These are phyloP conservation scores for Haplosporangium sp. DNA, from an alignment of 371 early-diverging fungal species.

Conservation along the genomic window DNA sequence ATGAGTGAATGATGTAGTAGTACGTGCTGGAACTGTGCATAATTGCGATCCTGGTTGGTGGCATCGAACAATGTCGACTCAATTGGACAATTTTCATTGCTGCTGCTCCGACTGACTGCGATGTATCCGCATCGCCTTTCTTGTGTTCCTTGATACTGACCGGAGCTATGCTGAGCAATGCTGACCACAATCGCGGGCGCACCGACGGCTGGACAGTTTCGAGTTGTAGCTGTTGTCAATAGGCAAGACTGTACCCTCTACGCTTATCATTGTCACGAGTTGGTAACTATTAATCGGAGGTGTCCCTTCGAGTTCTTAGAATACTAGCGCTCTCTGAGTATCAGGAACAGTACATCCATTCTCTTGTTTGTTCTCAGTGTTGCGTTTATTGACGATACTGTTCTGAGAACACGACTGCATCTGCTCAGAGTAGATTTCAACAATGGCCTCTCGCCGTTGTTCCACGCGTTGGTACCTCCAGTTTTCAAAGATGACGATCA, in stretches of 20 bases:
- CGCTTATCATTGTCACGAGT: neutral
- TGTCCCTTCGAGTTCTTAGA: neutral
- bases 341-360: too few relatives aligned
- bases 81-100: neutral
- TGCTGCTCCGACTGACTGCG: neutral
- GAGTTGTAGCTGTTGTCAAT: slow-evolving; percentile 11
- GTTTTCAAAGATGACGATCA: slow-evolving; percentile 67
- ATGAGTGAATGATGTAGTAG: slow-evolving; percentile 23
- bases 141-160: neutral
- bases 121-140: neutral
- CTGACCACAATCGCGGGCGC: slow-evolving; percentile 20
- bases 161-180: neutral
- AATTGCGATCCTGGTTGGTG: slow-evolving; percentile 11
- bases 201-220: slow-evolving; percentile 5
- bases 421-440: neutral
- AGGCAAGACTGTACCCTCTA: neutral
- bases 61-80: slow-evolving; percentile 9
- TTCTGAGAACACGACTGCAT: neutral
- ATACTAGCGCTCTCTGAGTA: too few relatives aligned
- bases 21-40: slow-evolving; percentile 13
- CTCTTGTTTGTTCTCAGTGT: too few relatives aligned
- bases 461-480: slow-evolving; percentile 55
- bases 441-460: neutral
- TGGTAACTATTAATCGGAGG: neutral
- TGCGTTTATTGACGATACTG: neutral